These are phyloP conservation scores for Globisporangium perplexum DNA, from an alignment of 352 stramenopile species.

Conservation along the genomic window DNA sequence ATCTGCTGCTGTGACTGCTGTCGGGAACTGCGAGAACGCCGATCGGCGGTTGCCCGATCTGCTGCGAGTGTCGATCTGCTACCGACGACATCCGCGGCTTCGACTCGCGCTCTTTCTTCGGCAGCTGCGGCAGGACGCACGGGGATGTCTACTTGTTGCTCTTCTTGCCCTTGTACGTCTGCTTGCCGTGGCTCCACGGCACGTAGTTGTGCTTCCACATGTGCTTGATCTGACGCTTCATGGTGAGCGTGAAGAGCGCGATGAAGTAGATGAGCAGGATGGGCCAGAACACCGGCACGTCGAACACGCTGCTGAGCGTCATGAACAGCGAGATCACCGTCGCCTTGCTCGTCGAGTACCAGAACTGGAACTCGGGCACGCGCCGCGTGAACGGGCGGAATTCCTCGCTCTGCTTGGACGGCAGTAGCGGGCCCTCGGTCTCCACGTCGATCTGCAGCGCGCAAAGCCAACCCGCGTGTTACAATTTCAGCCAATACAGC, in stretches of 20 bases:
- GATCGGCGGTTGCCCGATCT: too few relatives aligned
- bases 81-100: too few relatives aligned
- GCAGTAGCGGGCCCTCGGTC: conserved; percentile 86
- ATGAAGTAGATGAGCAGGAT: conserved; percentile 99
- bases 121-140: not conserved
- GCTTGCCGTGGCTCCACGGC: conserved; percentile 94
- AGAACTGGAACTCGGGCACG: conserved; percentile 99
- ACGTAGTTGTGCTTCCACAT: conserved; percentile 99
- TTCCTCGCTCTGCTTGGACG: conserved; percentile 87
- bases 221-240: conserved; percentile 99
- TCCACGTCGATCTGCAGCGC: conserved; percentile 68
- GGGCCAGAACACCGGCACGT: conserved; percentile 99
- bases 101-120: not conserved
- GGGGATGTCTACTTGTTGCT: conserved; percentile 58
- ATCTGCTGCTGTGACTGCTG: too few relatives aligned
- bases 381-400: conserved; percentile 90
- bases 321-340: conserved; percentile 92
- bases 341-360: conserved; percentile 89
- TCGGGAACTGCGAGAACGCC: too few relatives aligned
- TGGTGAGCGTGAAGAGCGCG: conserved; percentile 97
- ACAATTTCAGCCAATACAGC: too few relatives aligned
- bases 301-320: conserved; percentile 98
- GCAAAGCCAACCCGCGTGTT: not conserved
- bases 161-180: conserved; percentile 92
- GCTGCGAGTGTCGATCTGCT: too few relatives aligned